A percentile compares a stretch with the other conserved stretches of the same genome.
These are phyloP conservation scores for Trichoderma cornu-damae DNA, from an alignment of 2,329 filamentous ascomycete species.

Conservation along the genomic window DNA sequence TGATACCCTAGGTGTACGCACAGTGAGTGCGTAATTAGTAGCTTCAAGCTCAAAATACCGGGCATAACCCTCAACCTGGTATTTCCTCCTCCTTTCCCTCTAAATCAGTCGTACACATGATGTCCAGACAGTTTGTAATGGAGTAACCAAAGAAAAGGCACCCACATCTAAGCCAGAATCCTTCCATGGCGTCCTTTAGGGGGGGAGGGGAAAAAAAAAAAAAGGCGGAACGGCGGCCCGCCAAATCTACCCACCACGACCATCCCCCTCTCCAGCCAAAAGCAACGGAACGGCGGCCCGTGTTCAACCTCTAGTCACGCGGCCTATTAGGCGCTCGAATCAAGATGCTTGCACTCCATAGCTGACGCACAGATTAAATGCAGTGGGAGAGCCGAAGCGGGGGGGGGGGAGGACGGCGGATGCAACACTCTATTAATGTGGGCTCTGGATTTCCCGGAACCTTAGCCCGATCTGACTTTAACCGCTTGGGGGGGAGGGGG, in stretches of 20 bases:
- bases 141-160: too few relatives aligned
- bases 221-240: constrained; percentile 3
- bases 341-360: background rate
- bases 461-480: background rate
- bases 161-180: too few relatives aligned
- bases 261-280: background rate
- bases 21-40: too few relatives aligned
- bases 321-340: background rate
- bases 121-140: too few relatives aligned
- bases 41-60: too few relatives aligned
- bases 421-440: background rate
- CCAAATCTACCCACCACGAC: background rate
- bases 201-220: too few relatives aligned
- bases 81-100: too few relatives aligned
- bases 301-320: background rate
- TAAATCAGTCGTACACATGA: too few relatives aligned
- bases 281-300: background rate
- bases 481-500: background rate
- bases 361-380: background rate
- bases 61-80: too few relatives aligned
- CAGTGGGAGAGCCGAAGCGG: background rate
- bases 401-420: background rate
- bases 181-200: background rate
- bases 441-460: background rate
- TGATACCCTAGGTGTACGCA: too few relatives aligned